Percentiles rank a stretch among this genome's conserved stretches.
Evolutionary conservation across 2,329 filamentous ascomycete species (phyloP).

Genomic region (Calycina herbarum): DNA sequence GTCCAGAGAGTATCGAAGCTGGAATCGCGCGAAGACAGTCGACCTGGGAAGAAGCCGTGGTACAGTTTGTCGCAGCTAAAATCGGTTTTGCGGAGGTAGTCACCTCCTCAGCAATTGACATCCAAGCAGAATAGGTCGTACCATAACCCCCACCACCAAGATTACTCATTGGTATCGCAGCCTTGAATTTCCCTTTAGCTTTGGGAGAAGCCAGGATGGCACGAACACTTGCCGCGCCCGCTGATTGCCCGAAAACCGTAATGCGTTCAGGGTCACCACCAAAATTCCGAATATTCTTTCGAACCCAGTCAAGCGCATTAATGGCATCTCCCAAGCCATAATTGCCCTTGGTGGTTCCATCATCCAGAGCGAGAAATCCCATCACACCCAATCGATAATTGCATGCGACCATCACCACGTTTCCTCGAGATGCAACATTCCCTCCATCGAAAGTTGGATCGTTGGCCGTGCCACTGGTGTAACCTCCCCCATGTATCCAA

Average conservation of each 20-base stretch:
- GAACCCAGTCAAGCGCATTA: slow-evolving; percentile 39
- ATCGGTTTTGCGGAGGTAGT: slow-evolving; percentile 20
- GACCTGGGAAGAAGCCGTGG: slow-evolving; percentile 22
- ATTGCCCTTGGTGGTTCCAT: slow-evolving; percentile 46
- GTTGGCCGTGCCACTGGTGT: slow-evolving; percentile 22
- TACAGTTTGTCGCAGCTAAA: slow-evolving; percentile 24
- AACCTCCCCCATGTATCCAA: slow-evolving; percentile 39
- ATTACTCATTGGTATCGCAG: slow-evolving; percentile 28
- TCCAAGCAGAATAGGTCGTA: slow-evolving; percentile 27
- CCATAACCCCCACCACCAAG: slow-evolving; percentile 28
- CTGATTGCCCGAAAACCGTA: slow-evolving; percentile 47
- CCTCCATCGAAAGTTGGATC: slow-evolving; percentile 29
- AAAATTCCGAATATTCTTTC: slow-evolving; percentile 39
- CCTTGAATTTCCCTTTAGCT: slow-evolving; percentile 25
- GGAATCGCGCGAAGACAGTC: slow-evolving; percentile 25
- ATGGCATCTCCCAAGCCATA: slow-evolving; percentile 45
- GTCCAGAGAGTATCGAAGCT: slow-evolving; percentile 17
- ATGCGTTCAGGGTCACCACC: slow-evolving; percentile 39
- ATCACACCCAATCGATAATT: slow-evolving; percentile 49
- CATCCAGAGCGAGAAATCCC: slow-evolving; percentile 48
- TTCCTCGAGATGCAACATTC: slow-evolving; percentile 28
- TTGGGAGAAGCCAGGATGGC: slow-evolving; percentile 31
- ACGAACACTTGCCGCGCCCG: slow-evolving; percentile 41
- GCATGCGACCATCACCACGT: slow-evolving; percentile 27
- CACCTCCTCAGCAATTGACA: slow-evolving; percentile 22